Base-by-base conservation (phyloP, 2,329 filamentous ascomycete genomes). In the Paramyrothecium roridum region DNA sequence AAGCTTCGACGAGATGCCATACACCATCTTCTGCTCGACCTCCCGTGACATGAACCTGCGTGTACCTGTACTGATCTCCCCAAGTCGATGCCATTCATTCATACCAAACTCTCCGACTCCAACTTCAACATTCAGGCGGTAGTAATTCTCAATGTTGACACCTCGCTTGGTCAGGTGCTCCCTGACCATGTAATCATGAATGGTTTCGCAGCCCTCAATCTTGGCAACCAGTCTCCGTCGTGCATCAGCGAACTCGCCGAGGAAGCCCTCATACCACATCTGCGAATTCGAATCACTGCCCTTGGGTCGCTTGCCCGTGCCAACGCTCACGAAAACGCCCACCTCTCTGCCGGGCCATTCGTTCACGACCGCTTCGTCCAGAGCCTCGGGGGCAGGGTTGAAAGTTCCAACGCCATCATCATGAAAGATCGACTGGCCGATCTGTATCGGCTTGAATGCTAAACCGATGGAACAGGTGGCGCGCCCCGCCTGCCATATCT, bases 21-120 rank as follows among this genome's bases (percentile, higher is more conserved):
- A 79, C 8, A 91, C 90, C 81, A 91, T 90, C 62, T 77, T 81
- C 69, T 96, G 90, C 56, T 96, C 88, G 1, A 86, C 85, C 12
- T 82, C 79, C 58, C 87, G 87, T 8, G 80, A 77, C 53, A 99
- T 82, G 68, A 98, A 99, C 59, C 88, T 85, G 62, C 90, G 84
- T 0, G 95, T 99, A 67, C 88, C 88, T 16, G 91, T 97, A 76
- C 91, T 96, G 74, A 99, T 98, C 52, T 97, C 93, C 23, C 90
- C 88, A n/a, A 98, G 77, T 3, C 93, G 85, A 65, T 91, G 85
- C 95, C 95, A 99, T 70, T 98, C 95, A 68, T 98, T 99, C 92
- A 99, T 98, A 52, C 90, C 93, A 70, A 97, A 98, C 68, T 98
- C 95, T 53, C 93, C 93, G 3, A 98, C 93, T 1, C 93, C 95